These are phyloP conservation scores for Helenozyma rhizophorensis DNA, from an alignment of 805 yeast genomes.

Conservation along the genomic window DNA sequence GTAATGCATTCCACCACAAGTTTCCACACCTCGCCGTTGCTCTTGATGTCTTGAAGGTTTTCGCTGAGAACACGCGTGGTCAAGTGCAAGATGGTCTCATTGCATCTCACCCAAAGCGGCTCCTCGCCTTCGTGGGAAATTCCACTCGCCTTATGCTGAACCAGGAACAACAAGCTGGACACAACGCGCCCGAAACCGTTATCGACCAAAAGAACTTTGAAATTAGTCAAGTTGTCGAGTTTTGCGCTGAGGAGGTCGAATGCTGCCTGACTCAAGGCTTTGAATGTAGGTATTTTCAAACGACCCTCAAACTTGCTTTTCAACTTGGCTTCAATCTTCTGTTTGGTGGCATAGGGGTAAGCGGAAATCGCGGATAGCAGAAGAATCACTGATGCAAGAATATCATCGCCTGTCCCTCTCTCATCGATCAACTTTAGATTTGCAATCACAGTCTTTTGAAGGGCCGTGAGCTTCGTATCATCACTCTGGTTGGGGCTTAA, in stretches of 20 bases:
- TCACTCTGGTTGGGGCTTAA: conserved; percentile 58
- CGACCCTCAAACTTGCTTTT: conserved; percentile 29
- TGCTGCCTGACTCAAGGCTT: conserved; percentile 51
- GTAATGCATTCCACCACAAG: conserved; percentile 38
- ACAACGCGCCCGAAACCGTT: conserved; percentile 43
- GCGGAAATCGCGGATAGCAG: conserved; percentile 52
- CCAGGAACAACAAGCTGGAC: conserved; percentile 49
- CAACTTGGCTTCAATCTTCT: conserved; percentile 53
- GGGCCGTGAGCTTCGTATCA: conserved; percentile 44
- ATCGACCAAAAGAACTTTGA: conserved; percentile 38
- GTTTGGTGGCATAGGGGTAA: conserved; percentile 60
- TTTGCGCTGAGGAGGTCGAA: conserved; percentile 36
- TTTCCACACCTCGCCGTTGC: conserved; percentile 32
- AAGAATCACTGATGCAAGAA: conserved; percentile 44
- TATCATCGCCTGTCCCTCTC: conserved; percentile 20
- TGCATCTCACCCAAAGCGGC: conserved; percentile 52
- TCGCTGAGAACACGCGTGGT: conserved; percentile 26
- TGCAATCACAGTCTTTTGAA: conserved; percentile 58
- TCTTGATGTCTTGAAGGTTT: conserved; percentile 6
- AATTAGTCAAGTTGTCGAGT: conserved; percentile 26
- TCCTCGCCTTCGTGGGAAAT: conserved; percentile 22
- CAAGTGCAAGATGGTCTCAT: conserved; percentile 35
- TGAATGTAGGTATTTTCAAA: conserved; percentile 57
- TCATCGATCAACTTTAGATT: conserved; percentile 36
- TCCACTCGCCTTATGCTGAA: conserved; percentile 41